A percentile compares a stretch with the other conserved stretches of the same genome.
These are phyloP conservation scores for Phaeomoniella chlamydospora DNA, from an alignment of 2,329 filamentous ascomycete genomes.

Conservation along the genomic window DNA sequence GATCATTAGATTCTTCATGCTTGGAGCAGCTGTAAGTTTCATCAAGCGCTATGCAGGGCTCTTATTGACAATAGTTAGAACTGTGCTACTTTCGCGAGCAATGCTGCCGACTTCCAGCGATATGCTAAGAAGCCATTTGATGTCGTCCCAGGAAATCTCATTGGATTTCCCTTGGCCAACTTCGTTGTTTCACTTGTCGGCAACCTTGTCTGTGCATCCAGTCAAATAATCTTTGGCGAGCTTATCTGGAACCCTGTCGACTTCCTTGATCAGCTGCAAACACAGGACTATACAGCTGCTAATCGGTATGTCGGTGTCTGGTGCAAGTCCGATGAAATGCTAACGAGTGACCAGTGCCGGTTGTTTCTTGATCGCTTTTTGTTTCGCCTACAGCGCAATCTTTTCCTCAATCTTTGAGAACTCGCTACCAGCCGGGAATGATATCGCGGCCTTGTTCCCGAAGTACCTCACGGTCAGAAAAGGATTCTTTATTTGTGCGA, in stretches of 20 bases:
- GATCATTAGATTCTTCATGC: slow-evolving; percentile 21
- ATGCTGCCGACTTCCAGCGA: slow-evolving; percentile 27
- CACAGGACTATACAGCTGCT: slow-evolving; percentile 13
- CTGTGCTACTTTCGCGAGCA: slow-evolving; percentile 27
- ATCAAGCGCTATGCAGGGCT: slow-evolving; percentile 26
- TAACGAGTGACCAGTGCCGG: slow-evolving; percentile 15
- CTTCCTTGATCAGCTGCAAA: slow-evolving; percentile 21
- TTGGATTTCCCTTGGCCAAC: slow-evolving; percentile 26
- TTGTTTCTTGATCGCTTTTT: slow-evolving; percentile 25
- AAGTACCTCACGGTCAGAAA: slow-evolving; percentile 24
- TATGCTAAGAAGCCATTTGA: slow-evolving; percentile 26
- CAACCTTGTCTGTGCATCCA: slow-evolving; percentile 20
- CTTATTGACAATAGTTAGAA: slow-evolving; percentile 14
- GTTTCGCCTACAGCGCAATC: slow-evolving; percentile 27
- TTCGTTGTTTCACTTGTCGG: slow-evolving; percentile 24
- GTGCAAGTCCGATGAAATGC: too few relatives aligned
- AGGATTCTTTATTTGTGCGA: slow-evolving; percentile 23
- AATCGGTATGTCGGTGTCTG: too few relatives aligned
- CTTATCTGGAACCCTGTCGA: slow-evolving; percentile 21
- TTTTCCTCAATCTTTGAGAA: slow-evolving; percentile 31
- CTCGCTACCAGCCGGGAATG: slow-evolving; percentile 23
- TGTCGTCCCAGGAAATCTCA: slow-evolving; percentile 23
- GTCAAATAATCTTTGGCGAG: slow-evolving; percentile 17
- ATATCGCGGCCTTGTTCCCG: slow-evolving; percentile 22
- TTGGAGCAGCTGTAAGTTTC: slow-evolving; percentile 32